Evolutionary conservation across 352 stramenopile species (phyloP), one percentile per base, ranked within the genome.

Genomic region (Pythium diclinum): DNA sequence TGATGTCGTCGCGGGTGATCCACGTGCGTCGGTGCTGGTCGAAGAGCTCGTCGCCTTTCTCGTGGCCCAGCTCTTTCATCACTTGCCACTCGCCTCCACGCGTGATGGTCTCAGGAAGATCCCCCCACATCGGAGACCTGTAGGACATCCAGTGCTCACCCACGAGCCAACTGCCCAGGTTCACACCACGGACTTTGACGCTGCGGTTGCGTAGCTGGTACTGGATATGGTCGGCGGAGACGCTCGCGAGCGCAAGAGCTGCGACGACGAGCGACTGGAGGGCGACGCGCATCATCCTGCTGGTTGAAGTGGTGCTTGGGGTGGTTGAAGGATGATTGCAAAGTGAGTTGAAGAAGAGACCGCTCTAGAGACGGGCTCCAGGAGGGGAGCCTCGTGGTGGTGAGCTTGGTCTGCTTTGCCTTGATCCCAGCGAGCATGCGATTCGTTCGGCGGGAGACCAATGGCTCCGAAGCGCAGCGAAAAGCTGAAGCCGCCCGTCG

Each of bases 71-170:
- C 38, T 17, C 38, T 13, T 46, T 17, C 38, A 46, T 46, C 10
- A 46, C 38, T 13, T 46, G 38, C 38, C 38, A 46, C 38, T 46
- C 38, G 17, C 38, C 38, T 16, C 38, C 38, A 7, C 38, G 38
- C 38, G 38, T 46, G 38, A 46, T 46, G 38, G 11, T 46, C 13
- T 46, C 38, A 8, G 38, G 38, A 13, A 46, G 38, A 46, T 46
- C 38, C 52, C 71, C 83, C 75, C 92, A 89, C 64, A 91, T 77
- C 16, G 73, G 79, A 7, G 74, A 78, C 9, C 71, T 65, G 21
- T 69, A 70, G 9, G 73, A 83, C 68, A 92, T 88, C 65, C 78
- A 89, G 49, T 75, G 58, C 79, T 66, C 60, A 16, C 16, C 60
- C 23, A 66, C 60, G 60, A 66, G 60, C 60, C 60, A 66, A 19